phyloP scores from a whole-genome alignment of 1,284 basidiomycete genomes.

The Cerioporus squamosus region DNA sequence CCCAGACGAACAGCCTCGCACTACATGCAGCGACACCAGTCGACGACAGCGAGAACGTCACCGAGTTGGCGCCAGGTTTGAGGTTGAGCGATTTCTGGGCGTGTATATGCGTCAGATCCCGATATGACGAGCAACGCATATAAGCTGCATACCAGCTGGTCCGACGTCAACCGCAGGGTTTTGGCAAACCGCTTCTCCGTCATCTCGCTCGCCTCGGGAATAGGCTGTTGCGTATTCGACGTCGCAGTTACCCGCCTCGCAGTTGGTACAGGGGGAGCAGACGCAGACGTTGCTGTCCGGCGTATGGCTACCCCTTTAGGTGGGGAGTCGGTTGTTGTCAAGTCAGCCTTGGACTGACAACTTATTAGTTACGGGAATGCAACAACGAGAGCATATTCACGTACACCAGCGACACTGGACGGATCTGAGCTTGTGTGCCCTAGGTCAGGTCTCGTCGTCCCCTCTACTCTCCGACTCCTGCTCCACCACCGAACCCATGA shows the following conservation, averaged over 20 bases:
- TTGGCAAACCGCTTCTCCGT: slow-evolving; percentile 79
- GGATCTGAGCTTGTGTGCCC: slow-evolving; percentile 29
- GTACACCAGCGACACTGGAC: slow-evolving; percentile 16
- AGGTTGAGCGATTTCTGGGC: slow-evolving; percentile 83
- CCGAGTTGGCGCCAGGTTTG: slow-evolving; percentile 88
- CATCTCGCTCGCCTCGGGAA: slow-evolving; percentile 2
- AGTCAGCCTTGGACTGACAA: not conserved
- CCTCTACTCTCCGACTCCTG: slow-evolving; percentile 48
- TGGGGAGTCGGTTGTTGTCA: not conserved
- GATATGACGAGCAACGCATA: not conserved
- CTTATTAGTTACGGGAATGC: not conserved
- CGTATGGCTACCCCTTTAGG: slow-evolving; percentile 1
- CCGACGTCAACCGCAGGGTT: slow-evolving; percentile 86
- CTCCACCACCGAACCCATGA: slow-evolving; percentile 84
- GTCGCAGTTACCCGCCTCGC: not conserved
- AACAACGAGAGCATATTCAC: not conserved
- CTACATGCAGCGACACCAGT: slow-evolving; percentile 88
- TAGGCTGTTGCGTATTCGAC: slow-evolving; percentile 1
- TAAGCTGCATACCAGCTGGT: slow-evolving; percentile 62
- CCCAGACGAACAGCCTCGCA: slow-evolving; percentile 96
- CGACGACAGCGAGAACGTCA: slow-evolving; percentile 95
- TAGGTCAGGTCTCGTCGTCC: slow-evolving; percentile 28
- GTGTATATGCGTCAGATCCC: not conserved
- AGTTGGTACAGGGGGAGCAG: slow-evolving; percentile 12
- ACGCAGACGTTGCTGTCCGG: slow-evolving; percentile 21